phyloP scores from a whole-genome alignment of 306 rosid species.

The Acacia crassicarpa region DNA sequence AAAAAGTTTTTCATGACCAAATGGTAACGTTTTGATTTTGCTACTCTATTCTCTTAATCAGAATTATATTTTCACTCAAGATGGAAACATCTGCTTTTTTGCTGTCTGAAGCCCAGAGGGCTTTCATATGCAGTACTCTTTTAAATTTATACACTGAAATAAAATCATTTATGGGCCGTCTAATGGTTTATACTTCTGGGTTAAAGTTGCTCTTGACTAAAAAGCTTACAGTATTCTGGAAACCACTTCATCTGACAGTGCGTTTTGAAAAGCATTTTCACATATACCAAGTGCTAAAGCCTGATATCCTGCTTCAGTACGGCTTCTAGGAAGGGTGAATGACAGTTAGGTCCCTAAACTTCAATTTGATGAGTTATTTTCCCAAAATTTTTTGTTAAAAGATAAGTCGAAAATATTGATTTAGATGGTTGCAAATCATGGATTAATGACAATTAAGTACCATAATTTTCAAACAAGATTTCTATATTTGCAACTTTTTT shows the following conservation, averaged over 20 bases:
- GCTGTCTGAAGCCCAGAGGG: not conserved
- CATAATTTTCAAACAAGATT: not conserved
- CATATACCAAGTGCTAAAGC: too few species aligned
- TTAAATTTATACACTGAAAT: not conserved
- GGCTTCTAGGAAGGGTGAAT: not conserved
- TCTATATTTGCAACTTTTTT: too few species aligned
- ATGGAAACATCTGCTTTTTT: not conserved
- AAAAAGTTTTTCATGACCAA: not conserved
- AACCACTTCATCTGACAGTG: not conserved
- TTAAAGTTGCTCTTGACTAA: not conserved
- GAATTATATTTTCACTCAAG: not conserved
- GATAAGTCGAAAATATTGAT: not conserved
- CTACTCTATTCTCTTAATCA: not conserved
- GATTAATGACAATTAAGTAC: not conserved
- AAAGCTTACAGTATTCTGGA: not conserved
- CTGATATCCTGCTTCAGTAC: too few species aligned
- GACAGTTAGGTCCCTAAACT: not conserved
- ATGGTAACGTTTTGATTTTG: not conserved
- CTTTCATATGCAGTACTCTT: not conserved
- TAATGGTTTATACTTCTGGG: not conserved
- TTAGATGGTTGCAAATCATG: not conserved
- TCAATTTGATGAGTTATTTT: too few species aligned
- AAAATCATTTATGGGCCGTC: not conserved
- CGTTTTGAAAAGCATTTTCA: not conserved
- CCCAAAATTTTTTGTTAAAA: not conserved